Percentiles rank a stretch among this genome's conserved stretches.
These are phyloP conservation scores for Leishmania martiniquensis DNA, from an alignment of 208 protist species.

Conservation along the genomic window DNA sequence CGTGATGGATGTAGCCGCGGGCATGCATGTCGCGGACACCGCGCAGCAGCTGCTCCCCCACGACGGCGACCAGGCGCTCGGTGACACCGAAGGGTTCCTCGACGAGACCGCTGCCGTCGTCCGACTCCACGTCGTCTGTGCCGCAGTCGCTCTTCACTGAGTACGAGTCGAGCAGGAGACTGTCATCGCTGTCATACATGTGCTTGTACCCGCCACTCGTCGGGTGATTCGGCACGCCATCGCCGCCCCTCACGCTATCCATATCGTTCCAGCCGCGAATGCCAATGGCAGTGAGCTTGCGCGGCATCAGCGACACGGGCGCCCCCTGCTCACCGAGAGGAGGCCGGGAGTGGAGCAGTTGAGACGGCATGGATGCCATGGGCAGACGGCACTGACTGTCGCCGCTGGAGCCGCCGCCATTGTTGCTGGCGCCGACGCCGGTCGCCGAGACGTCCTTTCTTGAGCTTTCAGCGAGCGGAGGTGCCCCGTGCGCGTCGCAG, in stretches of 20 bases:
- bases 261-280: neutral
- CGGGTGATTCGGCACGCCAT: neutral
- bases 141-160: slow-evolving; percentile 35
- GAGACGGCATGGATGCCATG: neutral
- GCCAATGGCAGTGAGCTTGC: neutral
- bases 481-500: neutral
- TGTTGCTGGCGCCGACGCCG: neutral
- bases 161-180: slow-evolving; percentile 23
- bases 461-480: neutral
- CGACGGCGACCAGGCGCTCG: slow-evolving; percentile 83
- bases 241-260: neutral
- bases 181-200: slow-evolving; percentile 9
- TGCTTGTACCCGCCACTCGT: neutral
- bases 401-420: neutral
- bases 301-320: neutral
- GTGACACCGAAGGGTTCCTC: slow-evolving; percentile 61
- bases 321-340: neutral
- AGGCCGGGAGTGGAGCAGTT: slow-evolving; percentile 12
- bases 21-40: slow-evolving; percentile 89
- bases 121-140: slow-evolving; percentile 27
- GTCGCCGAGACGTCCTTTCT: neutral
- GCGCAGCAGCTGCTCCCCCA: slow-evolving; percentile 81
- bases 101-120: slow-evolving; percentile 34
- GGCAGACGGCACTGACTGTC: neutral
- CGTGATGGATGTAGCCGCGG: slow-evolving; percentile 86